Percentiles rank a stretch among this genome's conserved stretches.
These are phyloP conservation scores for Talaromyces sp. DNA, from an alignment of 2,329 filamentous ascomycete genomes.

Conservation along the genomic window DNA sequence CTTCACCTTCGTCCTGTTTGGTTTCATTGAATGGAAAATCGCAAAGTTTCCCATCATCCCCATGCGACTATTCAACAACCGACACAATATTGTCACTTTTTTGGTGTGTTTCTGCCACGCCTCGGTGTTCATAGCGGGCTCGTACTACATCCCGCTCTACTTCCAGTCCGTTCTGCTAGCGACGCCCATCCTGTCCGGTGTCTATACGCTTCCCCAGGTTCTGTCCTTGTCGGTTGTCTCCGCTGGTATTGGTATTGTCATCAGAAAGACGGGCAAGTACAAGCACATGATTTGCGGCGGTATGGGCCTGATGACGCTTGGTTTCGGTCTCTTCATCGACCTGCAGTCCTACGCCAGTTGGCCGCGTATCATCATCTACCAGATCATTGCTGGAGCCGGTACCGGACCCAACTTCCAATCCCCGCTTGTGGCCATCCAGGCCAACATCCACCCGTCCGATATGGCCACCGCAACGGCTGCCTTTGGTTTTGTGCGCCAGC, in stretches of 20 bases:
- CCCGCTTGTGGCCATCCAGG: constrained; percentile 60
- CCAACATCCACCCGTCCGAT: constrained; percentile 54
- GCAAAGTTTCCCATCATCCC: constrained; percentile 77
- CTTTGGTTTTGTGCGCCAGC: constrained; percentile 55
- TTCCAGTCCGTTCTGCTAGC: constrained; percentile 71
- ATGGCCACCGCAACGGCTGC: constrained; percentile 60
- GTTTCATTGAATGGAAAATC: constrained; percentile 65
- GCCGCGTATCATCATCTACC: constrained; percentile 47
- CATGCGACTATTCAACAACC: constrained; percentile 60
- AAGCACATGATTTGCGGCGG: constrained; percentile 56
- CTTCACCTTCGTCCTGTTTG: constrained; percentile 59
- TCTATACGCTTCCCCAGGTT: constrained; percentile 68
- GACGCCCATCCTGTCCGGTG: constrained; percentile 64
- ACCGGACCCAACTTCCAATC: constrained; percentile 60
- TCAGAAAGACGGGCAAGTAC: constrained; percentile 68
- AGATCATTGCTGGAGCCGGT: constrained; percentile 57
- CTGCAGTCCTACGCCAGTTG: constrained; percentile 49
- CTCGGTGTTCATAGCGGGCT: constrained; percentile 69
- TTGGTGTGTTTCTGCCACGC: constrained; percentile 67
- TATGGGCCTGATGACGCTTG: constrained; percentile 56
- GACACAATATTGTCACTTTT: constrained; percentile 62
- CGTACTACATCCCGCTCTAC: constrained; percentile 80
- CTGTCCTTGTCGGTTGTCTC: constrained; percentile 62
- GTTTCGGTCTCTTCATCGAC: constrained; percentile 61
- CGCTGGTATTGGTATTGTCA: constrained; percentile 58